Conservation (phyloP, 1,284 basidiomycete genomes). For the Paramarasmius palmivorus region DNA sequence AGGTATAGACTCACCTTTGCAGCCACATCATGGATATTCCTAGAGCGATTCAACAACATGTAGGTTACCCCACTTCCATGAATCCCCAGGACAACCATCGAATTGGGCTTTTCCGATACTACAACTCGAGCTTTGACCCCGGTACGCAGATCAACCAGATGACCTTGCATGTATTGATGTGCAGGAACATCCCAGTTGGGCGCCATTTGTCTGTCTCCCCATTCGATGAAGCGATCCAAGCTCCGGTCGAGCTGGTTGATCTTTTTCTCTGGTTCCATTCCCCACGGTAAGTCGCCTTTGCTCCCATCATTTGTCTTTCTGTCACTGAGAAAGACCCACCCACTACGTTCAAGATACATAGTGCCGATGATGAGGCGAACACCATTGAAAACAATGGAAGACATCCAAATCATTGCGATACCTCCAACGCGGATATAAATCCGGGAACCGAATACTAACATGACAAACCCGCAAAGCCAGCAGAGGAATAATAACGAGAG, state of each 20-base stretch:
- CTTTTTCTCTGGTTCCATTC: neutral
- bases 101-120: conserved; percentile 17
- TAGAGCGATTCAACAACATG: conserved; percentile 21
- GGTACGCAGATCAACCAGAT: conserved; percentile 18
- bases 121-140: conserved; percentile 11
- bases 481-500: too few species aligned
- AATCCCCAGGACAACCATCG: conserved; percentile 19
- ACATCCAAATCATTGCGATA: too few species aligned
- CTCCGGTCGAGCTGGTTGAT: conserved; percentile 8
- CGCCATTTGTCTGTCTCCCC: conserved; percentile 1
- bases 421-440: too few species aligned
- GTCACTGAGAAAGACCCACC: conserved; percentile 17
- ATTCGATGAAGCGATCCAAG: neutral
- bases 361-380: conserved; percentile 16
- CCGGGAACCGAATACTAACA: too few species aligned
- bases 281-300: neutral
- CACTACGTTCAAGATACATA: conserved; percentile 14
- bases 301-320: conserved; percentile 6
- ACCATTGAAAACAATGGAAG: neutral
- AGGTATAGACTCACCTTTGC: too few species aligned
- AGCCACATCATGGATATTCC: conserved; percentile 1
- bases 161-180: neutral
- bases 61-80: conserved; percentile 24
- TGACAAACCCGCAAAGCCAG: too few species aligned
- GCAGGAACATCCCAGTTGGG: neutral